phyloP scores from a whole-genome alignment of 768 basidiomycete species.

The Tulasnella sp. region DNA sequence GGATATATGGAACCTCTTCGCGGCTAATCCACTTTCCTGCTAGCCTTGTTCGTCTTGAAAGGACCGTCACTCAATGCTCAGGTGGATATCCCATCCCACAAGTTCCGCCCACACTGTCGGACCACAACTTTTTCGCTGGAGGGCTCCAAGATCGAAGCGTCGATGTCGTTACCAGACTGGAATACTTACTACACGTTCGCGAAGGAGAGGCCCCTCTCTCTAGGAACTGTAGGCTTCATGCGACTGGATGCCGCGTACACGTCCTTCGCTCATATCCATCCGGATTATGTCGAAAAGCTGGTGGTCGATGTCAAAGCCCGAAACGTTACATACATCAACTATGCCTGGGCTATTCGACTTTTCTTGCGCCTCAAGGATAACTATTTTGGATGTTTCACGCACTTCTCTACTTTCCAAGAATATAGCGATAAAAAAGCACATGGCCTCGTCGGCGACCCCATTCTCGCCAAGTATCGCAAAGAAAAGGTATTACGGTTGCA shows the following conservation, averaged over 20 bases:
- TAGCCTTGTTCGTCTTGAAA: conserved; percentile 72
- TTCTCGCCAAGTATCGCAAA: conserved; percentile 75
- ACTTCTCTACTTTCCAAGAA: conserved; percentile 86
- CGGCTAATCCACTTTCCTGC: conserved; percentile 8
- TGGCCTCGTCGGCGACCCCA: conserved; percentile 74
- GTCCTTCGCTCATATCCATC: conserved; percentile 67
- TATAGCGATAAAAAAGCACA: conserved; percentile 71
- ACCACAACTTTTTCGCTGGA: conserved; percentile 67
- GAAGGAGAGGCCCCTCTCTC: conserved; percentile 58
- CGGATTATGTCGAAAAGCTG: conserved; percentile 78
- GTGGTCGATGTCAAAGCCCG: conserved; percentile 59
- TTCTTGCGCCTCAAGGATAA: conserved; percentile 90
- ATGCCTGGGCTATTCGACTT: conserved; percentile 89
- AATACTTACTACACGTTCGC: conserved; percentile 78
- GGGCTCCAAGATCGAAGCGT: conserved; percentile 59
- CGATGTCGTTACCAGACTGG: conserved; percentile 82
- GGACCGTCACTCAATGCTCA: conserved; percentile 60
- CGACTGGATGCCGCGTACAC: conserved; percentile 70
- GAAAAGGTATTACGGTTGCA: conserved; percentile 59
- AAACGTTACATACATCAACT: conserved; percentile 63
- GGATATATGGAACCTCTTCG: neutral
- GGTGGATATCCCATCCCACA: conserved; percentile 66
- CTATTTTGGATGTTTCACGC: conserved; percentile 92
- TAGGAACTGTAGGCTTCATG: conserved; percentile 64
- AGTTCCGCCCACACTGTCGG: conserved; percentile 71